phyloP scores from a whole-genome alignment of 1,139 yeast species.

The Yamadazyma kanchanaburiensis region DNA sequence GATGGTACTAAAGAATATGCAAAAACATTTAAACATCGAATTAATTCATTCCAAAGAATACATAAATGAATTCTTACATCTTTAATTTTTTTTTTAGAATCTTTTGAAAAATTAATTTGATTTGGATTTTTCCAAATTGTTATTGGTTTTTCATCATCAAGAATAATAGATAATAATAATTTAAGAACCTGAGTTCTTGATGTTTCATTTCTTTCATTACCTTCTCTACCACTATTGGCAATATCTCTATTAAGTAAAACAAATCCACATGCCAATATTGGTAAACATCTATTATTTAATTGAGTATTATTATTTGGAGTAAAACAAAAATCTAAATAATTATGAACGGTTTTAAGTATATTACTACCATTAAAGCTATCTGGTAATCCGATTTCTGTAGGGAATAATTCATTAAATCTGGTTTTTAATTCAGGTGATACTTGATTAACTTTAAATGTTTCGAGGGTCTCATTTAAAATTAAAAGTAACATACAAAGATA shows the following conservation, averaged over 20 bases:
- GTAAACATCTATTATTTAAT: conserved; percentile 17
- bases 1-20: conserved; percentile 26
- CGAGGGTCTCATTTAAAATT: conserved; percentile 31
- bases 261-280: conserved; percentile 21
- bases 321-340: conserved; percentile 6
- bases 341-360: conserved; percentile 16
- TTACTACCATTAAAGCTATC: conserved; percentile 16
- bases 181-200: conserved; percentile 9
- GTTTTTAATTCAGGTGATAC: neutral
- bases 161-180: conserved; percentile 14
- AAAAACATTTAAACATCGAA: conserved; percentile 31
- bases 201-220: conserved; percentile 4
- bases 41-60: conserved; percentile 33
- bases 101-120: conserved; percentile 17
- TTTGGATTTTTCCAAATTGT: conserved; percentile 40
- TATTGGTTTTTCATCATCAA: conserved; percentile 16
- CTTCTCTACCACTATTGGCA: conserved; percentile 8
- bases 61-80: conserved; percentile 33
- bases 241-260: conserved; percentile 22
- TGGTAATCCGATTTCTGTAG: conserved; percentile 19
- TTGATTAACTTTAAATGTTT: conserved; percentile 17
- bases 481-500: conserved; percentile 30
- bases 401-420: conserved; percentile 16
- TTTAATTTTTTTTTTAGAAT: conserved; percentile 17
- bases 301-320: conserved; percentile 1